These are phyloP conservation scores for Drechslerella stenobrocha DNA, from an alignment of 2,329 filamentous ascomycete species.

Conservation along the genomic window DNA sequence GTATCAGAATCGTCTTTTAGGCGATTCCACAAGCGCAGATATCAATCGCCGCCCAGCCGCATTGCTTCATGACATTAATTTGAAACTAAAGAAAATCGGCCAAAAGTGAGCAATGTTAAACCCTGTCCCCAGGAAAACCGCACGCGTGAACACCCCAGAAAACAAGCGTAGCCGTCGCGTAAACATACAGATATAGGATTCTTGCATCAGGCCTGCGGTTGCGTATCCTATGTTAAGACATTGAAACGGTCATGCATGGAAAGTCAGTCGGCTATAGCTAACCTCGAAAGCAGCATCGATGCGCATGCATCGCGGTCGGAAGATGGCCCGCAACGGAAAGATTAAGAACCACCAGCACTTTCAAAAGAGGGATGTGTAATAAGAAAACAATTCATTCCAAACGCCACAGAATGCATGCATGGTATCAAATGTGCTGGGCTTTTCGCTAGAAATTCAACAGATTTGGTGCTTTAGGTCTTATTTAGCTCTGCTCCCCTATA, in stretches of 20 bases:
- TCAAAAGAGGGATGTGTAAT: neutral
- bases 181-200: neutral
- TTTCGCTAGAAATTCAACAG: neutral
- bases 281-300: too few species aligned
- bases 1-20: too few species aligned
- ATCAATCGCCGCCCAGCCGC: too few species aligned
- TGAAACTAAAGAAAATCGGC: neutral
- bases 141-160: neutral
- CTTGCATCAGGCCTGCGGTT: neutral
- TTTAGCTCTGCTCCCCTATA: neutral
- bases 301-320: too few species aligned
- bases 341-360: neutral
- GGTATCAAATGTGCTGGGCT: neutral
- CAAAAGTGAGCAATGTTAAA: constrained; percentile 22
- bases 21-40: too few species aligned
- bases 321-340: neutral
- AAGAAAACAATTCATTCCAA: neutral
- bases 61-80: too few species aligned
- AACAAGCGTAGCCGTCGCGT: neutral
- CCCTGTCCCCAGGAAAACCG: neutral
- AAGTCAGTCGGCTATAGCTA: too few species aligned
- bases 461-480: neutral
- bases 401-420: constrained; percentile 2
- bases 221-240: neutral
- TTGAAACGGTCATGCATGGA: too few species aligned